These are phyloP conservation scores for Lyophyllum semitale DNA, from an alignment of 768 basidiomycete genomes.

Conservation along the genomic window DNA sequence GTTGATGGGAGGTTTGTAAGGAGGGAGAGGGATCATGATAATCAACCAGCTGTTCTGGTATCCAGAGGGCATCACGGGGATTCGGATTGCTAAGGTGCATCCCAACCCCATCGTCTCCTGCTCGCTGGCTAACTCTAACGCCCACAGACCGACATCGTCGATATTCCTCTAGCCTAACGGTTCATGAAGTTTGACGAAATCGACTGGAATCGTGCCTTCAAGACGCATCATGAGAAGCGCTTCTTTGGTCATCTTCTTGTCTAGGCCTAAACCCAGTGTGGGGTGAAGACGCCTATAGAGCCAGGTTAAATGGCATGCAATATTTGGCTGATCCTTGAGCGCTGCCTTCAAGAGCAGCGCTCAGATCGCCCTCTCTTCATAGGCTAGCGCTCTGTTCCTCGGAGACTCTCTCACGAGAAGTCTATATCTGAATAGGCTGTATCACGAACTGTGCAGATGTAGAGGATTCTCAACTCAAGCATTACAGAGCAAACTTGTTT, in stretches of 20 bases:
- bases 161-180: conserved; percentile 86
- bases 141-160: conserved; percentile 81
- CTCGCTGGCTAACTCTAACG: not conserved
- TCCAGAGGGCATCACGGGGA: conserved; percentile 94
- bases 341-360: too few species aligned
- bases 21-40: conserved; percentile 89
- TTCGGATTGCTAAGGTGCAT: conserved; percentile 85
- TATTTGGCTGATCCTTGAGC: too few species aligned
- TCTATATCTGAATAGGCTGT: too few species aligned
- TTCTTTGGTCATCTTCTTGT: conserved; percentile 96
- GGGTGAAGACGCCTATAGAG: too few species aligned
- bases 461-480: too few species aligned
- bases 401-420: too few species aligned
- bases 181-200: conserved; percentile 97
- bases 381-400: too few species aligned
- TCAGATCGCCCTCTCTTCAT: too few species aligned
- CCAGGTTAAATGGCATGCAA: too few species aligned
- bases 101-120: not conserved
- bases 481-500: too few species aligned
- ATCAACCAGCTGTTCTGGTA: conserved; percentile 99
- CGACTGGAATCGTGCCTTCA: conserved; percentile 96
- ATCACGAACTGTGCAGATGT: too few species aligned
- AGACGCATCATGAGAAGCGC: conserved; percentile 97
- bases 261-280: too few species aligned
- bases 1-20: conserved; percentile 93